Base-by-base conservation (phyloP, 2,329 filamentous ascomycete species). In the Zymoseptoria ardabiliae region DNA sequence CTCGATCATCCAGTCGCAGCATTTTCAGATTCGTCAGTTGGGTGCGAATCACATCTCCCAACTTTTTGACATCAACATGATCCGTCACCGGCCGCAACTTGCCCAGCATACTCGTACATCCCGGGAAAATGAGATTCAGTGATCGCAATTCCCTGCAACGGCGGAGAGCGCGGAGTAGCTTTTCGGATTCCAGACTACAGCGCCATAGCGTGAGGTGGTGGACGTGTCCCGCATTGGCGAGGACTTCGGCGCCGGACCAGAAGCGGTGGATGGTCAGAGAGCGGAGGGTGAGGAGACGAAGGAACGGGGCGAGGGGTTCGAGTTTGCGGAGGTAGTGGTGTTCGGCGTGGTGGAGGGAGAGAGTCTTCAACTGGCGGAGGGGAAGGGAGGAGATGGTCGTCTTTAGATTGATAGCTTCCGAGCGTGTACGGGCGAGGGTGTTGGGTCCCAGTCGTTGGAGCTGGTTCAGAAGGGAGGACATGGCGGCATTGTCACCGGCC, bases 181-280 rank as follows among this genome's bases (percentile, higher is more conserved):
- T 50, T 10, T 20, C 28, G n/a, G 56, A 28, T 19, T 58, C 51
- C 28, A 58, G 53, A n/a, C 17, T 53, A 35, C 50, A 58, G 45
- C 56, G 50, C 45, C 49, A 52, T 7, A 57, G 19, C n/a, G 45
- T 57, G 22, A 57, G n/a, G 7, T 52, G 21, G 20, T 51, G 7
- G 13, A 57, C n/a, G 48, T 56, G 54, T 8, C 19, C 30, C 8
- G 21, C 19, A 51, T 45, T 9, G 9, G 28, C 21, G 21, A 56
- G 41, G n/a, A 45, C 48, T 19, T 20, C 48, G n/a, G 48, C 54
- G 50, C 45, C 17, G 17, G 17, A 20, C 49, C 21, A 52, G 50
- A 57, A 57, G 19, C 58, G 58, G 58, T 57, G 57, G 17, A 57
- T 22, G 23, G 58, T 60, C 17, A 57, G 11, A 5, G 58, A 56